Percentiles rank a stretch among this genome's conserved stretches.
Conservation (phyloP, 2,329 filamentous ascomycete genomes). For the Neobulgaria alba region DNA sequence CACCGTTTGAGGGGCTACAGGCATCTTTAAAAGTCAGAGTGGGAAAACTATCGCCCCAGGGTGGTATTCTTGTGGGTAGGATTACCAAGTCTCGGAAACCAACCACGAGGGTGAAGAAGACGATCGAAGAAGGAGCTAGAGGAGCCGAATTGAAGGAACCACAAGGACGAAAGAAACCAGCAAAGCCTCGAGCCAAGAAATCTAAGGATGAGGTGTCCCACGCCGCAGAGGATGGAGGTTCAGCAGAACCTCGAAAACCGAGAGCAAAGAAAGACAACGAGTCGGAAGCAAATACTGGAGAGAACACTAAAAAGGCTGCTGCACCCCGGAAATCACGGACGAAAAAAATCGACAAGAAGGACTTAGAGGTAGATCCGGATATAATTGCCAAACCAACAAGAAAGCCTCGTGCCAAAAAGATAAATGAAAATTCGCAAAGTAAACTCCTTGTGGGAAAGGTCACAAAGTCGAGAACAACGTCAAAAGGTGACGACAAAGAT, state of each 20-base stretch:
- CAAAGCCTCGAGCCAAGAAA: constrained; percentile 13
- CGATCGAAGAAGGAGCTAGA: constrained; percentile 1
- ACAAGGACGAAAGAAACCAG: constrained; percentile 1
- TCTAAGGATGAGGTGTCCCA: constrained; percentile 9
- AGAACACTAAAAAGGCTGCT: constrained; percentile 5
- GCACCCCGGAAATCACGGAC: constrained; percentile 11
- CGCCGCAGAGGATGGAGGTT: no score
- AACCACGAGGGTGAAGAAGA: constrained; percentile 14
- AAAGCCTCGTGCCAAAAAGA: constrained; percentile 25
- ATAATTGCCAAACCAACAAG: constrained; percentile 15
- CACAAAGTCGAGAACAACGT: constrained; percentile 25
- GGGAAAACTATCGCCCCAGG: no score
- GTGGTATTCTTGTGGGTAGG: no score
- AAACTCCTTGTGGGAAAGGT: constrained; percentile 29
- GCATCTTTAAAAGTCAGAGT: no score
- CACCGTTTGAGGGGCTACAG: no score
- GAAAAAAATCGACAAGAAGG: constrained; percentile 16
- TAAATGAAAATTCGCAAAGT: constrained; percentile 21
- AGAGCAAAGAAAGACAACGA: constrained; percentile 6
- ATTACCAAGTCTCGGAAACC: constrained; percentile 7
- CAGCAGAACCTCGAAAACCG: constrained; percentile 8
- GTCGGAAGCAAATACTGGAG: constrained; percentile 1
- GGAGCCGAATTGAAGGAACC: constrained; percentile 4
- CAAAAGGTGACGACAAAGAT: constrained; percentile 9
- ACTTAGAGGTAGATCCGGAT: not conserved